phyloP scores from a whole-genome alignment of 1,284 basidiomycete genomes.

The Trichosporon ovoides region DNA sequence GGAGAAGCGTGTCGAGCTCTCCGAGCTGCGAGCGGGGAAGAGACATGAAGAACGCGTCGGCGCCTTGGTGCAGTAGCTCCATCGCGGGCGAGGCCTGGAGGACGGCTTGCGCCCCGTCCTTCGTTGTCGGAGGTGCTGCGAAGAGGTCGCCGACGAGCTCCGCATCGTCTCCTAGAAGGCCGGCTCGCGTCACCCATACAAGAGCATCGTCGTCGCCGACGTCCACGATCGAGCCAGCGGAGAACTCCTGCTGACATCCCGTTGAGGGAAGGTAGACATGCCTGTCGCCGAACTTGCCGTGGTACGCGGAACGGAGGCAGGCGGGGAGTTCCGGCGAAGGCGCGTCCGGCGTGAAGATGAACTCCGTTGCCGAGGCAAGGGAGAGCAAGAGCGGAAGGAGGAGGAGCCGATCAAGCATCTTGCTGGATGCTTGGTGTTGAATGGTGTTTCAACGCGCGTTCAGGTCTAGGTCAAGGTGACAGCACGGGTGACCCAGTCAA shows the following conservation, averaged over 20 bases:
- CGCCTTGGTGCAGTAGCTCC: conserved; percentile 24
- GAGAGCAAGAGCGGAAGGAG: neutral
- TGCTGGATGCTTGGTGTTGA: neutral
- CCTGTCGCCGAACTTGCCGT: conserved; percentile 30
- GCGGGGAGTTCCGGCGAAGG: conserved; percentile 10
- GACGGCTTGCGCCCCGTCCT: neutral
- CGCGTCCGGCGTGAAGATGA: conserved; percentile 7
- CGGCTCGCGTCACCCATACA: conserved; percentile 12
- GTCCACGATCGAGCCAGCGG: conserved; percentile 20
- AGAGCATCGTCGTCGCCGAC: conserved; percentile 7
- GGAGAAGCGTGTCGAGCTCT: conserved; percentile 44
- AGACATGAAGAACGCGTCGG: conserved; percentile 27
- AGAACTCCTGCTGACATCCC: conserved; percentile 20
- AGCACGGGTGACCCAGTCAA: too few species aligned
- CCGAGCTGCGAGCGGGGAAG: conserved; percentile 35
- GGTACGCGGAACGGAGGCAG: conserved; percentile 26
- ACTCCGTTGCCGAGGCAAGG: too few species aligned
- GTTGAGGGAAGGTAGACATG: conserved; percentile 15
- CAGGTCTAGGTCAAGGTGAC: too few species aligned
- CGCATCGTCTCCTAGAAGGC: neutral
- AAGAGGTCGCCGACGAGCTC: neutral
- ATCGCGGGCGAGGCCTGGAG: neutral
- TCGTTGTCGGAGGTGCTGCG: neutral
- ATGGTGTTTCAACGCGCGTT: too few species aligned
- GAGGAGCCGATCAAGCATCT: neutral